A percentile compares a stretch with the other conserved stretches of the same genome.
Conservation (phyloP, 129 eudicot genomes). For the Ambrosia trifida region DNA sequence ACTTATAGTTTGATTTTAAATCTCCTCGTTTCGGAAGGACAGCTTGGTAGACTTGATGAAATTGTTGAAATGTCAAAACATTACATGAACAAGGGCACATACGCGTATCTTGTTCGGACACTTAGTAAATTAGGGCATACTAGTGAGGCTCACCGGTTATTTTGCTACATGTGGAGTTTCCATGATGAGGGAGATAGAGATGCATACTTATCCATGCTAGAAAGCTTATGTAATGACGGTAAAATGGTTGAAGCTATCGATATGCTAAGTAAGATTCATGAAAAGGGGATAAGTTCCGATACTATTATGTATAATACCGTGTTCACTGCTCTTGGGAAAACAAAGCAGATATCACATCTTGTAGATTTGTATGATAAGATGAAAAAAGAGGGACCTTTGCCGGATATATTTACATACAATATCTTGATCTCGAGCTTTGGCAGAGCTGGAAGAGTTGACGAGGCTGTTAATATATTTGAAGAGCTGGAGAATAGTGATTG, state of each 20-base stretch:
- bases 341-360: constrained; percentile 66
- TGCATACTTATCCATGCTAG: constrained; percentile 83
- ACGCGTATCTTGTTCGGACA: constrained; percentile 80
- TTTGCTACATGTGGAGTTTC: constrained; percentile 91
- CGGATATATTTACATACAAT: constrained; percentile 87
- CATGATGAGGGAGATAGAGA: constrained; percentile 86
- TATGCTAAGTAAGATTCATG: constrained; percentile 67
- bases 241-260: constrained; percentile 78
- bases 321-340: constrained; percentile 80
- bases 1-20: constrained; percentile 73
- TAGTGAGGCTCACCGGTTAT: constrained; percentile 89
- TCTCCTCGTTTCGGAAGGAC: constrained; percentile 73
- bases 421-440: constrained; percentile 86
- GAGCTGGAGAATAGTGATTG: constrained; percentile 75
- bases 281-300: constrained; percentile 73
- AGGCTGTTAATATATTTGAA: constrained; percentile 72
- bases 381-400: constrained; percentile 76
- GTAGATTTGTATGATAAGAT: constrained; percentile 73
- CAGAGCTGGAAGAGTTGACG: constrained; percentile 75
- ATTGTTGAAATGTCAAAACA: constrained; percentile 68
- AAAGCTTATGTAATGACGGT: constrained; percentile 71
- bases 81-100: constrained; percentile 74
- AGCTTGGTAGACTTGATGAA: constrained; percentile 81
- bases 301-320: constrained; percentile 82
- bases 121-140: constrained; percentile 90